Percentiles rank a stretch among this genome's conserved stretches.
These are phyloP conservation scores for Akanthomyces muscarius DNA, from an alignment of 2,329 filamentous ascomycete genomes.

Conservation along the genomic window DNA sequence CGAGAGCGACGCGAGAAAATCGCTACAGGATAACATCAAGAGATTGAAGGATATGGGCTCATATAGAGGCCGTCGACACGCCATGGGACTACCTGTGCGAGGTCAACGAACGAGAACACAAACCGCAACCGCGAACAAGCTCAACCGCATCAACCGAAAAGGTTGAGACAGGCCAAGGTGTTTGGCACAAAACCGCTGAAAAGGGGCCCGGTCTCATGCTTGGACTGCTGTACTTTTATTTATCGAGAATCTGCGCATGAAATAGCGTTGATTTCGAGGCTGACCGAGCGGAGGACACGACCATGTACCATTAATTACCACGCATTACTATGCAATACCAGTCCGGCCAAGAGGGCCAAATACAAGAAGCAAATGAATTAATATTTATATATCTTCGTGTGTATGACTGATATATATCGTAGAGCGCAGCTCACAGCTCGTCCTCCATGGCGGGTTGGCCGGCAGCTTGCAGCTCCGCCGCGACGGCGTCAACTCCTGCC, in stretches of 20 bases:
- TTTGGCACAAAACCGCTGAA: background rate
- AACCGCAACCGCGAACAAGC: conserved; percentile 55
- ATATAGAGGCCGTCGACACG: conserved; percentile 85
- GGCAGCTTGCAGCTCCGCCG: conserved; percentile 57
- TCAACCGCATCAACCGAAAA: conserved; percentile 54
- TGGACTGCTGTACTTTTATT: conserved; percentile 11
- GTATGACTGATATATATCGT: background rate
- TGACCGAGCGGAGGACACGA: background rate
- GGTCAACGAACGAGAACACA: conserved; percentile 85
- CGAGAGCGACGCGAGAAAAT: conserved; percentile 77
- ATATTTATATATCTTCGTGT: background rate
- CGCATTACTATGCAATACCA: background rate
- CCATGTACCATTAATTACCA: conserved; percentile 15
- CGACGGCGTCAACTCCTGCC: conserved; percentile 71
- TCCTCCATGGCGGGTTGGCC: conserved; percentile 54
- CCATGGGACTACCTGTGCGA: conserved; percentile 85
- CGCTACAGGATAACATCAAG: conserved; percentile 79
- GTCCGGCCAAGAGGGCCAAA: background rate
- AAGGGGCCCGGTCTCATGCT: background rate
- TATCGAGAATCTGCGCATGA: background rate
- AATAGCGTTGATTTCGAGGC: conserved; percentile 2
- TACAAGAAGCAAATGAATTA: background rate
- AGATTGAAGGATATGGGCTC: conserved; percentile 86
- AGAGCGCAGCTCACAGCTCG: conserved; percentile 30
- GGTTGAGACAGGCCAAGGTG: background rate